A percentile compares a stretch with the other conserved stretches of the same genome.
Conservation (phyloP, 139 green algal species). For the Dunaliella primolecta region DNA sequence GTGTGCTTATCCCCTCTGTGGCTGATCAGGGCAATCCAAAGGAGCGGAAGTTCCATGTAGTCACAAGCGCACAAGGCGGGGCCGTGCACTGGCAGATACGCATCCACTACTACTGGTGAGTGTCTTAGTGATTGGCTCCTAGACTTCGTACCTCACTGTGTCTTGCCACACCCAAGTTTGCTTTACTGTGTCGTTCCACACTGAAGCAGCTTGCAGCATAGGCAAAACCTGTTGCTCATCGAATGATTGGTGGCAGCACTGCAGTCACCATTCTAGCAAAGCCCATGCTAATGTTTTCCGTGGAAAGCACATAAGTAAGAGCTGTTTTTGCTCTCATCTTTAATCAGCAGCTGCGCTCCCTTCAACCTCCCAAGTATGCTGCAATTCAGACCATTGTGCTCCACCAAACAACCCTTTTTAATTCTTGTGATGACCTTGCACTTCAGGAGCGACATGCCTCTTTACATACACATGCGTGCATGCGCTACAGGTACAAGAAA, state of each 20-base stretch:
- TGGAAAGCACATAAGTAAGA: no score
- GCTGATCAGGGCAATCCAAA: background rate
- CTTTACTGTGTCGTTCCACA: no score
- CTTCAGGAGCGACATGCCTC: no score
- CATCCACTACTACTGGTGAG: conserved; percentile 82
- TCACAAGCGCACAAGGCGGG: conserved; percentile 75
- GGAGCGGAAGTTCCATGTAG: conserved; percentile 58
- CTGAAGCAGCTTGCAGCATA: background rate
- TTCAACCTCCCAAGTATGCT: background rate
- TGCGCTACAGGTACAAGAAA: conserved; percentile 73
- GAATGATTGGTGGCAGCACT: background rate
- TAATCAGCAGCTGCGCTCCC: no score
- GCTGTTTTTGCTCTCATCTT: no score
- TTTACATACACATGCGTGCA: no score
- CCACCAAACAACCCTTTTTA: background rate
- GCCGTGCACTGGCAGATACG: conserved; percentile 83
- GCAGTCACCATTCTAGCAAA: no score
- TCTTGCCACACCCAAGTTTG: no score
- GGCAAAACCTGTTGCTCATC: background rate
- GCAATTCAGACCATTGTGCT: background rate
- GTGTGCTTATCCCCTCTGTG: no score
- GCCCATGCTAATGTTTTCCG: no score
- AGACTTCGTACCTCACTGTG: no score
- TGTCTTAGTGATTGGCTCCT: background rate
- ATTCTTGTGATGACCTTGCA: no score